Base-by-base conservation (phyloP, 495 filamentous ascomycete species). In the Pseudevernia furfuracea region DNA sequence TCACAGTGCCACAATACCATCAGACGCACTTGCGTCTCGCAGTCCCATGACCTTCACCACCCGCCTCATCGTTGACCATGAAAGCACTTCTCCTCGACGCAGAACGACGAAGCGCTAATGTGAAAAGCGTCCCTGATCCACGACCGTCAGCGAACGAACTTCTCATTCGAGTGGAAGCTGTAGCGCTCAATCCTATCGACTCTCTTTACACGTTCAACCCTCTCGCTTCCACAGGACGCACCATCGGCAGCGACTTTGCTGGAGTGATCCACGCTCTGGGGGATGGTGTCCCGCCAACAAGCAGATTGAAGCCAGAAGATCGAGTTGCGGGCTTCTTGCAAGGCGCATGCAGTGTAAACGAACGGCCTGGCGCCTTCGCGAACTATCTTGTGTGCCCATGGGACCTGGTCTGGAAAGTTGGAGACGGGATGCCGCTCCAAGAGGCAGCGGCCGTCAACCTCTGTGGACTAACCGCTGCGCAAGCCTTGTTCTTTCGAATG, bases 401-500 rank as follows among this genome's bases (percentile, higher is more conserved):
- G 61, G 41, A 55, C 30, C 11, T 52, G 48, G 52, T 55, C 48
- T 63, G 61, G 61, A 56, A 63, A 55, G 23, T 49, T 55, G 61
- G 38, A 38, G 61, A 63, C 12, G 61, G 19, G 61, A 53, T 57
- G 46, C 52, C 48, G 46, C 36, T 63, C 41, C 61, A 63, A 12
- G 61, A 55, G 36, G 57, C 57, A 59, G 36, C 57, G 57, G 57
- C 57, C 36, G 36, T 59, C 2, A 59, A 36, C 25, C 36, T 59
- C 8, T 59, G 57, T 39, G 57, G 57, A 41, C 36, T 59, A 36
- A 59, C 57, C 19, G 57, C 36, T 11, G 36, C 57, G 36, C 57
- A 59, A 59, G 57, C 57, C 57, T 59, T 59, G 57, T 59, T 59
- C 25, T 59, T 39, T 39, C 57, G 57, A 59, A 59, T 59, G 57